phyloP scores from a whole-genome alignment of 2,329 filamentous ascomycete genomes.

The Neofusicoccum parvum region DNA sequence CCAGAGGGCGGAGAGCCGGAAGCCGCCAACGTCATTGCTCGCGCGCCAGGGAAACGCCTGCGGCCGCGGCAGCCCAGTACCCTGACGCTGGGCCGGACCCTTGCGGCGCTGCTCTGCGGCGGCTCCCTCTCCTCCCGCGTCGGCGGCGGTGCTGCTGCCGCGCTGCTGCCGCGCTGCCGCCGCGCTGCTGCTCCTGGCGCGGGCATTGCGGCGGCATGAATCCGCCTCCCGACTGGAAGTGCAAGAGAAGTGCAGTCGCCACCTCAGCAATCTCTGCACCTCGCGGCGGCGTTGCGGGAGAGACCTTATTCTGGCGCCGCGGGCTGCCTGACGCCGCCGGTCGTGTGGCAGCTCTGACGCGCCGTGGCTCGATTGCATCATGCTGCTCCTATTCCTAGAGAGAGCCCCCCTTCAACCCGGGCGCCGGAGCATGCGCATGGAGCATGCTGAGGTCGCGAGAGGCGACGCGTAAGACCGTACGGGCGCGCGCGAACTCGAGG shows the following conservation, averaged over 20 bases:
- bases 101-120: background rate
- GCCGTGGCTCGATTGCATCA: conserved; percentile 7
- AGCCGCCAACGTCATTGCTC: conserved; percentile 6
- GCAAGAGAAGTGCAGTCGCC: background rate
- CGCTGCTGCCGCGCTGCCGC: background rate
- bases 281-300: background rate
- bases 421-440: background rate
- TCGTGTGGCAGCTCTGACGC: conserved; percentile 8
- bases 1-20: conserved; percentile 1
- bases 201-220: background rate
- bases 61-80: background rate
- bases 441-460: conserved; percentile 5
- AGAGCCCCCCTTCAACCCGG: conserved; percentile 9
- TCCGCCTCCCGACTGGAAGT: background rate
- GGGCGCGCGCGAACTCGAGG: conserved; percentile 3
- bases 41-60: conserved; percentile 1
- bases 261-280: background rate
- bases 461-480: conserved; percentile 7
- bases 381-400: conserved; percentile 4
- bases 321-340: background rate
- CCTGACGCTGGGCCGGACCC: conserved; percentile 15
- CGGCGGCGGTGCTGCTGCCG: background rate
- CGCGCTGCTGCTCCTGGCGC: too few relatives aligned
- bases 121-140: background rate
- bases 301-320: conserved; percentile 5